Conservation (phyloP, 768 basidiomycete genomes). For the Boletus huronensis region DNA sequence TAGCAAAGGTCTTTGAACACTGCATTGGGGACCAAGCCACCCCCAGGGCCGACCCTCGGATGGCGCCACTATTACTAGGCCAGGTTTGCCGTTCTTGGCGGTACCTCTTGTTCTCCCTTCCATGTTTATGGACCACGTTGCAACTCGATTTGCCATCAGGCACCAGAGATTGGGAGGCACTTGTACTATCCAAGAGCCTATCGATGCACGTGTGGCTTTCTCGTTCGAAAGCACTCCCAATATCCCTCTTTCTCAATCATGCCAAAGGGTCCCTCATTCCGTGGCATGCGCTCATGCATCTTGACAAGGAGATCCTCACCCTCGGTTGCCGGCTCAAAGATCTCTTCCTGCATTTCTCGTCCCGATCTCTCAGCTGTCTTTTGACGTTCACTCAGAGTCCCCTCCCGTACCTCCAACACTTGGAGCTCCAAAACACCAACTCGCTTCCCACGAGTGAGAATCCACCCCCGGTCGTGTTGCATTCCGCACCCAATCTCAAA, state of each 20-base stretch:
- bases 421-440: constrained; percentile 28
- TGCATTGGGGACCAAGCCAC: constrained; percentile 13
- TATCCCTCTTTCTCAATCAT: constrained; percentile 25
- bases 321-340: constrained; percentile 21
- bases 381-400: constrained; percentile 27
- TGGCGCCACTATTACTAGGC: constrained; percentile 24
- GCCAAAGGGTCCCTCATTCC: constrained; percentile 20
- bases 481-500: constrained; percentile 27
- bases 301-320: constrained; percentile 29
- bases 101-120: constrained; percentile 28
- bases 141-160: constrained; percentile 23
- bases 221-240: constrained; percentile 27
- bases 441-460: constrained; percentile 23
- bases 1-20: constrained; percentile 25
- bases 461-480: constrained; percentile 23
- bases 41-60: constrained; percentile 9
- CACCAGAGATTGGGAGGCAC: constrained; percentile 21
- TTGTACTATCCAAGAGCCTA: constrained; percentile 27
- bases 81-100: constrained; percentile 33
- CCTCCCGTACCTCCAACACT: constrained; percentile 22
- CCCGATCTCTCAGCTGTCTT: constrained; percentile 24
- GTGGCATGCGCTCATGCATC: constrained; percentile 27
- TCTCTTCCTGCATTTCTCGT: constrained; percentile 20
- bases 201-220: constrained; percentile 31
- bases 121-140: constrained; percentile 23